A percentile compares a stretch with the other conserved stretches of the same genome.
Evolutionary conservation across 2,329 filamentous ascomycete species (phyloP).

Genomic region (Alternaria burnsii): DNA sequence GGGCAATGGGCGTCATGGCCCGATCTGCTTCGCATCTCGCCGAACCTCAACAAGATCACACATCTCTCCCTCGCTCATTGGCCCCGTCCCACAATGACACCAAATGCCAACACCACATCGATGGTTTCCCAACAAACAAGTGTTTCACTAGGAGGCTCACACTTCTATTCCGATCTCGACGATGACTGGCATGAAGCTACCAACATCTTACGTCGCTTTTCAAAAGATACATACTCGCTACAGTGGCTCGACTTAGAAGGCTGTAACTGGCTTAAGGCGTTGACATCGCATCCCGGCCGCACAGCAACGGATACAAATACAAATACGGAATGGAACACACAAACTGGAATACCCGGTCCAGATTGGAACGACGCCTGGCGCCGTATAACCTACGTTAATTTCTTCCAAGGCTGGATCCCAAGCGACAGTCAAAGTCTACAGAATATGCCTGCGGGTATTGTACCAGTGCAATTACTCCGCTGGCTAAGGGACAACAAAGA

Average conservation of each 20-base stretch:
- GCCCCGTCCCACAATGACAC: constrained; percentile 66
- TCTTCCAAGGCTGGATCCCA: constrained; percentile 57
- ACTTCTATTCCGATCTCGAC: constrained; percentile 63
- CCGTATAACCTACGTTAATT: constrained; percentile 53
- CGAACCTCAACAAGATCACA: constrained; percentile 64
- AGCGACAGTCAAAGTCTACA: constrained; percentile 37
- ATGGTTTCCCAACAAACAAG: constrained; percentile 54
- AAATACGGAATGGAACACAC: constrained; percentile 13
- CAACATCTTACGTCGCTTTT: constrained; percentile 64
- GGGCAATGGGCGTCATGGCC: constrained; percentile 61
- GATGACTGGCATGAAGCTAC: constrained; percentile 65
- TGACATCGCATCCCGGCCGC: constrained; percentile 52
- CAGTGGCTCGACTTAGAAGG: constrained; percentile 70
- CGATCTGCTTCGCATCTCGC: constrained; percentile 62
- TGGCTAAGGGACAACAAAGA: constrained; percentile 47
- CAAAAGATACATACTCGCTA: constrained; percentile 64
- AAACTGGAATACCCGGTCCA: constrained; percentile 30
- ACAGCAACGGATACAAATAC: not conserved
- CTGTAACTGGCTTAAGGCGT: constrained; percentile 65
- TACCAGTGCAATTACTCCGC: constrained; percentile 46
- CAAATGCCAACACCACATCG: constrained; percentile 59
- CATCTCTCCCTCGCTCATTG: constrained; percentile 70
- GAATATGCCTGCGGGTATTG: constrained; percentile 47
- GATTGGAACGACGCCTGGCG: constrained; percentile 56
- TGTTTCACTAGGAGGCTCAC: constrained; percentile 60